Base-by-base conservation (phyloP, 495 filamentous ascomycete species). In the Terfezia claveryi region DNA sequence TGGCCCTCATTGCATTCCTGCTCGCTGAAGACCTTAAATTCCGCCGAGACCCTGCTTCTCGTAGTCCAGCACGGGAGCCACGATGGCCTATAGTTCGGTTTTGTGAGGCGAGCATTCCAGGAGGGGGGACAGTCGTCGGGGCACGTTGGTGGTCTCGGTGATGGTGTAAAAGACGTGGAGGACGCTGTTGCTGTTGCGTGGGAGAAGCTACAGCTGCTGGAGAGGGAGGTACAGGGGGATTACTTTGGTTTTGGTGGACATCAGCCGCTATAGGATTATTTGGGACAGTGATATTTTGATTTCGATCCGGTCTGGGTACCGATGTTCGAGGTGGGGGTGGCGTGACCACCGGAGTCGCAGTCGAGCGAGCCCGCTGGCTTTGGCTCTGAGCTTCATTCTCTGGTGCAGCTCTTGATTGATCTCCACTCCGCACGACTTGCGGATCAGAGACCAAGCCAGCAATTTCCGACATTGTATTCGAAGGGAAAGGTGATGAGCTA, bases 81-180 rank as follows among this genome's bases (percentile, higher is more conserved):
- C 41, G 41, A 20, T 46, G 41, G 41, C 41, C 41, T 46, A 46
- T 14, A 46, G 14, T 14, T 14, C 41, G 41, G 41, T 14, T 14
- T 14, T 14, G 12, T 46, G 41, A 20, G 14, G 41, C 4, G 41
- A 46, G 41, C 12, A 46, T 46, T 20, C 41, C 41, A 46, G 41
- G 41, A 4, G 41, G 41, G 12, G 41, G 41, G 6, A 46, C 14
- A 14, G 41, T 46, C 17, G 41, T 46, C 17, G 41, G 41, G 8
- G 41, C 41, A 20, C 23, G 53, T 36, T 10, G 54, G 51, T 32
- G 51, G 32, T 56, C 10, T 56, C 56, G 23, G 55, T 52, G 27
- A 53, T 58, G 9, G 44, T 46, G 59, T 49, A 41, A 53, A 57
- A 27, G 54, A 17, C 12, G 61, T 63, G 54, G 52, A 10, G 20